These are phyloP conservation scores for Hypoxylon cercidicola DNA, from an alignment of 495 filamentous ascomycete genomes.

Conservation along the genomic window DNA sequence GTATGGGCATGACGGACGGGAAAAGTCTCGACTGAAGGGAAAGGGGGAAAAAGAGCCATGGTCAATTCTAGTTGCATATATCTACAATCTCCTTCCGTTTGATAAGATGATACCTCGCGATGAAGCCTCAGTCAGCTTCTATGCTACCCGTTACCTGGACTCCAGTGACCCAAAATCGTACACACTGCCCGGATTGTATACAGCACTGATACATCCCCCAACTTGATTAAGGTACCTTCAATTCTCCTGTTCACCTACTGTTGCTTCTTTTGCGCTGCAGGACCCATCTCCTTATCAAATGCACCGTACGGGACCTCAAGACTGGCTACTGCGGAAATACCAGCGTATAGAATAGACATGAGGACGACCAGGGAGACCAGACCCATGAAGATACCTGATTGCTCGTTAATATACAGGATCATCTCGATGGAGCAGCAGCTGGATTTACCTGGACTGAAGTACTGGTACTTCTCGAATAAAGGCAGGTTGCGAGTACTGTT, in stretches of 20 bases:
- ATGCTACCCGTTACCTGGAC: constrained; percentile 44
- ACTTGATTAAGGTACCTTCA: constrained; percentile 1
- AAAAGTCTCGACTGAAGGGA: neutral
- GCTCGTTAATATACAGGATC: constrained; percentile 48
- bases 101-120: constrained; percentile 24
- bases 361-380: constrained; percentile 71
- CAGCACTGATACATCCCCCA: constrained; percentile 19
- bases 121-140: constrained; percentile 33
- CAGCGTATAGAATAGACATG: constrained; percentile 79
- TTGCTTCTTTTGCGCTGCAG: constrained; percentile 86
- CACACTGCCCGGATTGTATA: constrained; percentile 28
- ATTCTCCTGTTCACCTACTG: constrained; percentile 55
- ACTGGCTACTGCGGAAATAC: constrained; percentile 76
- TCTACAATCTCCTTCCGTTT: constrained; percentile 38
- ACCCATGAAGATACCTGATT: constrained; percentile 82
- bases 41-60: constrained; percentile 14
- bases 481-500: constrained; percentile 55
- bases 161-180: constrained; percentile 42
- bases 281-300: constrained; percentile 95
- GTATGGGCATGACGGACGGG: too few species aligned
- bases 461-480: constrained; percentile 92
- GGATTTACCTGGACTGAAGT: constrained; percentile 73
- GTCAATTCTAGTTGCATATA: constrained; percentile 40
- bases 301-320: constrained; percentile 90
- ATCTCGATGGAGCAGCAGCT: neutral